A percentile compares a stretch with the other conserved stretches of the same genome.
Conservation (phyloP, 2,329 filamentous ascomycete genomes). For the Cercospora beticola region DNA sequence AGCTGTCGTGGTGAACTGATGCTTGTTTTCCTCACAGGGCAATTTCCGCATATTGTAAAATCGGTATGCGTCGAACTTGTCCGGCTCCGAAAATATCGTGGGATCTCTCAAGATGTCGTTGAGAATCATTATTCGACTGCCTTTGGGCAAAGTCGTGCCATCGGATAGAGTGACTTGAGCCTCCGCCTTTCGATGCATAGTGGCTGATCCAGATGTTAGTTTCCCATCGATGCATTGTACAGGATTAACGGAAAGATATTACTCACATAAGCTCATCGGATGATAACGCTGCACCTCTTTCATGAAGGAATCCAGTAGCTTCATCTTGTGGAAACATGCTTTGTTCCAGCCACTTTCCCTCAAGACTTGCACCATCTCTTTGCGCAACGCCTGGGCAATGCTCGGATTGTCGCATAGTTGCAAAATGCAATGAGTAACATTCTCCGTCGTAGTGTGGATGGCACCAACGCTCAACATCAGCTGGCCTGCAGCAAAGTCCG, state of each 20-base stretch:
- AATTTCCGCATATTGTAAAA: neutral
- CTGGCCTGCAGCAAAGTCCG: slow-evolving; percentile 8
- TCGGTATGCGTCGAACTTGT: neutral
- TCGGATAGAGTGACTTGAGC: neutral
- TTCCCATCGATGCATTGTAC: neutral
- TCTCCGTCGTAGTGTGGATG: slow-evolving; percentile 28
- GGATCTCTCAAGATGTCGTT: neutral
- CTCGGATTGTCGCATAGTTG: neutral
- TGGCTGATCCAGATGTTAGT: neutral
- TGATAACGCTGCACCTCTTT: slow-evolving; percentile 32
- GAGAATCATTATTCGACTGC: neutral
- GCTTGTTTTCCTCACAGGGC: neutral
- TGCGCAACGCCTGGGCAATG: neutral
- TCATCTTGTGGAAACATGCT: slow-evolving; percentile 18
- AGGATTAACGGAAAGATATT: neutral
- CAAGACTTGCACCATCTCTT: slow-evolving; percentile 11
- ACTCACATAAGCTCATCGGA: neutral
- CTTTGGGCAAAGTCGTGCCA: neutral
- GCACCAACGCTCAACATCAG: slow-evolving; percentile 19
- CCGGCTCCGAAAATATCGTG: neutral
- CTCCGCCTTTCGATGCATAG: neutral
- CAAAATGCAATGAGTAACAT: slow-evolving; percentile 7
- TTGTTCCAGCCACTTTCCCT: slow-evolving; percentile 23
- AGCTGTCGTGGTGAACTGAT: neutral
- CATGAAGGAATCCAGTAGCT: slow-evolving; percentile 34